These are phyloP conservation scores for Eucalyptus pumila DNA, from an alignment of 345 rosid genomes.

Conservation along the genomic window DNA sequence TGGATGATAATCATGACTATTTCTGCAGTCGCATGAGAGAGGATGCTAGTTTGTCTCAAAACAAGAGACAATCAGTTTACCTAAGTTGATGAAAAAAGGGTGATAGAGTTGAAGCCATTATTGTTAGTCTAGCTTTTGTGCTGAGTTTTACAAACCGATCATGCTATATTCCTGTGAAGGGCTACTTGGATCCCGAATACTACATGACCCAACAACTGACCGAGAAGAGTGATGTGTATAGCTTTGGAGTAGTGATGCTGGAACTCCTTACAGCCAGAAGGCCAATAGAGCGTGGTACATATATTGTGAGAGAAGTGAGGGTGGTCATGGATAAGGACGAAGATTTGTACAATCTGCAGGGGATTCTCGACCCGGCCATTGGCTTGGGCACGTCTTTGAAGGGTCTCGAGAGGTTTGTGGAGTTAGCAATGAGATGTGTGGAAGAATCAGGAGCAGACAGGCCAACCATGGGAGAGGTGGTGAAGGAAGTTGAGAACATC, in stretches of 20 bases:
- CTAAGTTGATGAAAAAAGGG: background rate
- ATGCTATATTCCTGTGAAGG: conserved; percentile 21
- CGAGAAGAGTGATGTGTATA: conserved; percentile 89
- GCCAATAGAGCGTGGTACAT: conserved; percentile 72
- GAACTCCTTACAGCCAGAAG: conserved; percentile 61
- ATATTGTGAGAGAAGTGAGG: conserved; percentile 73
- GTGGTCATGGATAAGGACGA: conserved; percentile 41
- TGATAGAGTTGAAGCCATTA: background rate
- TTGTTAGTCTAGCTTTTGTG: background rate
- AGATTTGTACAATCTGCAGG: conserved; percentile 46
- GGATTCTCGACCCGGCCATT: conserved; percentile 50
- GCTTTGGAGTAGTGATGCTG: conserved; percentile 81
- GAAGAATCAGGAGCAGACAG: conserved; percentile 44
- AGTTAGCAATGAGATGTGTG: conserved; percentile 53
- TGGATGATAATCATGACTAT: background rate
- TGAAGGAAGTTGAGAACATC: conserved; percentile 61
- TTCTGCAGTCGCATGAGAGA: background rate
- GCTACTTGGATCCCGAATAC: conserved; percentile 88
- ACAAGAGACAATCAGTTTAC: background rate
- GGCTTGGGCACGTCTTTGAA: conserved; percentile 27
- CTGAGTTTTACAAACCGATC: background rate
- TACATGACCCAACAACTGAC: conserved; percentile 90
- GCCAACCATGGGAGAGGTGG: conserved; percentile 73
- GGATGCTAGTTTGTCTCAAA: too few species aligned
- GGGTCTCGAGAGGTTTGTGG: conserved; percentile 52